These are phyloP conservation scores for Penstemon eatonii DNA, from an alignment of 257 asterid species.

Conservation along the genomic window DNA sequence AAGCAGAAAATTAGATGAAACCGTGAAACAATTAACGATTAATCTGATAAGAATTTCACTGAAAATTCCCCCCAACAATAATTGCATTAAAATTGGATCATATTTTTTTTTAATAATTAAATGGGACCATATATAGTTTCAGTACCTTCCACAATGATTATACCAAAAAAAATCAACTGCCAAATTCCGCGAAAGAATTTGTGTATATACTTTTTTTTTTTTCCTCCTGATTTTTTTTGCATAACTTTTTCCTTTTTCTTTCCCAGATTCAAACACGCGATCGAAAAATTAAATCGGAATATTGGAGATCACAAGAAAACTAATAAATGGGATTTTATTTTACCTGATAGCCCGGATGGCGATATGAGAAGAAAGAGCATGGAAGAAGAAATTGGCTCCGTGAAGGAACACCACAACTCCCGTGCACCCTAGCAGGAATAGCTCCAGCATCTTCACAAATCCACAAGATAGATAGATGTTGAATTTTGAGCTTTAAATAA, in stretches of 20 bases:
- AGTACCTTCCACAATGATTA: no score
- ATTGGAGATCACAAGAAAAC: not conserved
- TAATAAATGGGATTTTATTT: not conserved
- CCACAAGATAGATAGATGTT: no score
- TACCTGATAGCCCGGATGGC: constrained; percentile 56
- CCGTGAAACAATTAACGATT: not conserved
- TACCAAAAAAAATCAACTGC: no score
- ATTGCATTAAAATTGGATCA: not conserved
- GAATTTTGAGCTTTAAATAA: no score
- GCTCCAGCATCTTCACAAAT: constrained; percentile 43
- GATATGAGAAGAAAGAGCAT: constrained; percentile 46
- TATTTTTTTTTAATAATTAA: not conserved
- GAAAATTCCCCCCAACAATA: not conserved
- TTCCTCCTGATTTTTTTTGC: no score
- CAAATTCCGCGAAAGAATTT: no score
- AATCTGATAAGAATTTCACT: not conserved
- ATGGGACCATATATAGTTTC: no score
- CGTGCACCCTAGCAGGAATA: constrained; percentile 64
- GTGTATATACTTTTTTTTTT: no score
- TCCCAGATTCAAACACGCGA: no score
- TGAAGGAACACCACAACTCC: constrained; percentile 72
- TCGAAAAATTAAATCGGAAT: no score
- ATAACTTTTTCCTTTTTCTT: no score
- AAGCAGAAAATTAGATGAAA: not conserved
- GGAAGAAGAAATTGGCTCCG: constrained; percentile 62